phyloP scores from a whole-genome alignment of 768 basidiomycete species.

The Trametes maxima region DNA sequence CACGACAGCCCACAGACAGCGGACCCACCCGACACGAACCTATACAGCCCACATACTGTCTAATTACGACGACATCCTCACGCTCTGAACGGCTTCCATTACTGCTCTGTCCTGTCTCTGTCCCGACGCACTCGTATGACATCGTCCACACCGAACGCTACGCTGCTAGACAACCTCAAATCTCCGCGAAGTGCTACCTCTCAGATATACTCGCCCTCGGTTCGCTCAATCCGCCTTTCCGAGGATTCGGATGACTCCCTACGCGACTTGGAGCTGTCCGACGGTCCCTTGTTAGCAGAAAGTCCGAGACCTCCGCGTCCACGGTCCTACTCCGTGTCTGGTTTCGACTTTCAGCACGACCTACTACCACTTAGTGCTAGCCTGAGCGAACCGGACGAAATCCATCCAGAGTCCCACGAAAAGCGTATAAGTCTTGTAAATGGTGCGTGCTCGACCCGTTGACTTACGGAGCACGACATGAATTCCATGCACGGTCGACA shows the following conservation, averaged over 20 bases:
- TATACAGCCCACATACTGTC: neutral
- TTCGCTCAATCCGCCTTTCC: slow-evolving; percentile 45
- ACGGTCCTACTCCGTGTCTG: slow-evolving; percentile 68
- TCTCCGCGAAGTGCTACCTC: slow-evolving; percentile 38
- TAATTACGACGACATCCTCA: neutral
- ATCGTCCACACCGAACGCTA: slow-evolving; percentile 17
- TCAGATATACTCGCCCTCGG: slow-evolving; percentile 38
- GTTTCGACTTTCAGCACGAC: slow-evolving; percentile 79
- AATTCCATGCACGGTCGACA: slow-evolving; percentile 30
- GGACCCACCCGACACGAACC: no score
- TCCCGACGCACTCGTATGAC: slow-evolving; percentile 21
- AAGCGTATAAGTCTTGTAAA: slow-evolving; percentile 79
- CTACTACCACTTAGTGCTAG: slow-evolving; percentile 78
- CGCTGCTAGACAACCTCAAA: slow-evolving; percentile 42
- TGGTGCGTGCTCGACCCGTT: slow-evolving; percentile 48
- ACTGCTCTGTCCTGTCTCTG: neutral
- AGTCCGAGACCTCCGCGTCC: slow-evolving; percentile 33
- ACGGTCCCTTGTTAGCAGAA: slow-evolving; percentile 51
- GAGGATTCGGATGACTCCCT: slow-evolving; percentile 72
- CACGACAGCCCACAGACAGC: no score
- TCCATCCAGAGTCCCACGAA: slow-evolving; percentile 52
- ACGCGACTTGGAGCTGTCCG: slow-evolving; percentile 75
- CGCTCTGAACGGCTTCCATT: no score
- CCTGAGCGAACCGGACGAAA: slow-evolving; percentile 66
- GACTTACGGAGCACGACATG: neutral